These are phyloP conservation scores for Suhomyces yuchorum DNA, from an alignment of 1,139 yeast species.

Conservation along the genomic window DNA sequence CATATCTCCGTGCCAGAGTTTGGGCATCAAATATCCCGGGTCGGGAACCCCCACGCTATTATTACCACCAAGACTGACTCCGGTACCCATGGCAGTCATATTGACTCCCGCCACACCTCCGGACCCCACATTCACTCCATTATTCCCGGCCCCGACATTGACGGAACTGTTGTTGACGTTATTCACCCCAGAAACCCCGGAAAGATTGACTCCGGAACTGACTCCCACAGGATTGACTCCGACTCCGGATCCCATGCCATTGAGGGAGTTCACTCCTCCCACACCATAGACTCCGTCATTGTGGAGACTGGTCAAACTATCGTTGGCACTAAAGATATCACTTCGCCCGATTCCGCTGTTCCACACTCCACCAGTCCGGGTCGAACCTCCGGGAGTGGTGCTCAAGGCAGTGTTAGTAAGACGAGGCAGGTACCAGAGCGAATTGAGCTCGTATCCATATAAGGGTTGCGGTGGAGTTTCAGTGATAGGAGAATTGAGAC, in stretches of 20 bases:
- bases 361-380: conserved; percentile 12
- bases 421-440: conserved; percentile 21
- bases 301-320: conserved; percentile 15
- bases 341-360: conserved; percentile 7
- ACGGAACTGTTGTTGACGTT: not conserved
- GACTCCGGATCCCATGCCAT: not conserved
- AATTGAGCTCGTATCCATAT: conserved; percentile 15
- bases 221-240: conserved; percentile 9
- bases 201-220: conserved; percentile 1
- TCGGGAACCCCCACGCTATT: conserved; percentile 1
- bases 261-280: not conserved
- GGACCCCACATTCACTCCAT: conserved; percentile 1
- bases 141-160: not conserved
- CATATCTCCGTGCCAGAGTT: conserved; percentile 14
- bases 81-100: not conserved
- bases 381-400: conserved; percentile 9
- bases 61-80: conserved; percentile 1
- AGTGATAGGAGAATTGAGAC: conserved; percentile 14
- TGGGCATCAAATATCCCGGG: conserved; percentile 13
- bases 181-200: not conserved
- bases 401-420: conserved; percentile 17
- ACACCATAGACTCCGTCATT: conserved; percentile 6
- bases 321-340: conserved; percentile 13
- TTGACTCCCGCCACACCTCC: not conserved
- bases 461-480: conserved; percentile 12